Base-by-base conservation (phyloP, 2,329 filamentous ascomycete genomes). In the Incumbomyces delicatus region DNA sequence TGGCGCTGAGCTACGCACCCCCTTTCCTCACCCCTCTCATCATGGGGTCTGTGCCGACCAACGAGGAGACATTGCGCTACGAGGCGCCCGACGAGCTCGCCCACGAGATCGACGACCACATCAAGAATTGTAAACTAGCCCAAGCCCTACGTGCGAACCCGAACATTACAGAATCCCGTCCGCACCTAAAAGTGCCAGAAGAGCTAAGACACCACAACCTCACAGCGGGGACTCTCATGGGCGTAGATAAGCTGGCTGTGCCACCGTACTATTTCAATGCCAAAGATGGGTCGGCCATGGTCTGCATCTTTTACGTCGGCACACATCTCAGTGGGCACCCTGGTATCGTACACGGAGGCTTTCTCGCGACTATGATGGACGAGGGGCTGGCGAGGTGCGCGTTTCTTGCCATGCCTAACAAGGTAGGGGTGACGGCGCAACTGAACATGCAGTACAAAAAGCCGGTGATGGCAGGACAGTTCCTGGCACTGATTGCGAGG, bases 331-430 rank as follows among this genome's bases (percentile, higher is more conserved):
- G 87, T 61, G 90, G 90, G 1, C 89, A 96, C 64, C 85, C 87
- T 5, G 87, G 85, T 2, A 87, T 96, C 52, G 77, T 95, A 6
- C 92, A 96, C 63, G 90, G 90, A 42, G 90, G 90, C 0, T 70
- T 95, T 53, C 71, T 96, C 47, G 90, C 90, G n/a, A 95, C 90
- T 11, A 75, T 96, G 62, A 71, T 96, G 44, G 90, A 96, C 61
- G 90, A 96, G 65, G 87, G 87, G 0, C 71, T 96, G 36, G 90
- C 85, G 29, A 75, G 87, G 46, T 94, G 87, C 65, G 94, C 86
- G 61, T 95, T 96, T 66, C 81, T 80, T 4, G 87, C 87, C 18
- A 72, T 96, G 60, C 90, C 90, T 27, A 87, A 90, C 61, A 85
- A 87, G 56, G 78, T 92, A 53, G 82, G 83, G 51, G 76, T 95